phyloP scores from a whole-genome alignment of 495 filamentous ascomycete species.

The Aspergillus affinis region DNA sequence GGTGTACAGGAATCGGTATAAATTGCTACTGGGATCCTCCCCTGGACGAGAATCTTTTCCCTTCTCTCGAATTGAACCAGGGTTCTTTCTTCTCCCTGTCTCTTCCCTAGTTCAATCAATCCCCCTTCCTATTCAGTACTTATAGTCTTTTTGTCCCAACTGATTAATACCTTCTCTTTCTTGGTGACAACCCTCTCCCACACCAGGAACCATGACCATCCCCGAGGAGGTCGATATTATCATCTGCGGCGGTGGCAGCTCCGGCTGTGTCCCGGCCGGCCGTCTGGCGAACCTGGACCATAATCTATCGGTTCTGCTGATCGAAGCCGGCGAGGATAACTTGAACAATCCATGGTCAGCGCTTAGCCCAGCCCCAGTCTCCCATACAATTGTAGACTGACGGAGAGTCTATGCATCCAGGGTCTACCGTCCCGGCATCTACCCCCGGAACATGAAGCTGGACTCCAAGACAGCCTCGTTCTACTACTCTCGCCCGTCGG shows the following conservation, averaged over 20 bases:
- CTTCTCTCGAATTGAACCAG: neutral
- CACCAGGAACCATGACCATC: constrained; percentile 31
- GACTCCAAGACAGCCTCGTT: constrained; percentile 86
- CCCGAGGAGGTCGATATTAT: constrained; percentile 80
- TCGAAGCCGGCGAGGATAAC: constrained; percentile 78
- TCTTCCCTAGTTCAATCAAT: neutral
- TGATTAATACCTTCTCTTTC: neutral
- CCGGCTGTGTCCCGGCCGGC: constrained; percentile 76
- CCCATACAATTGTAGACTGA: neutral
- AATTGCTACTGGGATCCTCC: neutral
- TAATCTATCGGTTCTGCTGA: constrained; percentile 75
- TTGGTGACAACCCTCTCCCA: neutral
- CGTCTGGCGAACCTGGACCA: constrained; percentile 77
- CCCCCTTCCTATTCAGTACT: neutral
- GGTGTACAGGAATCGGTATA: neutral
- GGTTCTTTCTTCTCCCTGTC: neutral
- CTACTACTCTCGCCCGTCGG: constrained; percentile 74
- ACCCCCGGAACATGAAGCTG: constrained; percentile 76
- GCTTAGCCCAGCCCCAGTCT: neutral
- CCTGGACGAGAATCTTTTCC: neutral
- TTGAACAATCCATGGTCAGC: constrained; percentile 73
- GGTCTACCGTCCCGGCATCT: constrained; percentile 76
- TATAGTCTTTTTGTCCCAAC: neutral
- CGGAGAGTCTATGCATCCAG: constrained; percentile 14
- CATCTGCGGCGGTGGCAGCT: constrained; percentile 71